Evolutionary conservation across 2,329 filamentous ascomycete species (phyloP), one percentile per base, ranked within the genome.

Genomic region (Alternaria dauci): DNA sequence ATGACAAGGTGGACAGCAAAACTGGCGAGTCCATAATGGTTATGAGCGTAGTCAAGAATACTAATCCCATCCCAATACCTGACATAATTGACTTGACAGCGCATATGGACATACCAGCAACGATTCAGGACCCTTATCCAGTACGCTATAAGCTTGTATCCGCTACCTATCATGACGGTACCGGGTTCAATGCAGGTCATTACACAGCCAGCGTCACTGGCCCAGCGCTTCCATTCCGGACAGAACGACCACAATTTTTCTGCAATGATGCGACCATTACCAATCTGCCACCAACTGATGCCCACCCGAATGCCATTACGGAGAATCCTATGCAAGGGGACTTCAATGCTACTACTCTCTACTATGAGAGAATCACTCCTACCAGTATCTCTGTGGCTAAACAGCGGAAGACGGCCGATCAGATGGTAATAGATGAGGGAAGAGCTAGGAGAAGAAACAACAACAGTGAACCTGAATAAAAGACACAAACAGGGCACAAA

Each of bases 151-250:
- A 36, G 32, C 32, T 36, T 14, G 14, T 36, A 30, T 30, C 8
- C 11, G 28, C 28, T 5, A 30, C 28, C 28, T 30, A 30, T 30
- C 28, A 30, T 30, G 11, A 11, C 28, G 28, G 28, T 30, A 11
- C 3, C 11, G 2, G 0, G 14, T 14, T 32, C 38, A 44, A 34
- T 8, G 25, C n/a, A 5, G 52, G 52, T 18, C 52, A 55, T 32
- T 55, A 55, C 30, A n/a, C 26, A 34, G 41, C 52, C 11, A 25
- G 7, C 11, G 52, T 55, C 9, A 55, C 52, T 16, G 50, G 50
- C 5, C 38, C 41, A 8, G 11, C n/a, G 25, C 43, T 30, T 14
- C 43, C 25, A n/a, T 16, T 16, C 18, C 43, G 23, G 11, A 11
- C 23, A 14, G 25, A 28, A n/a, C 8, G n/a, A 18, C 25, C 43